These are phyloP conservation scores for Pterocarpus santalinus DNA, from an alignment of 306 rosid genomes.

Conservation along the genomic window DNA sequence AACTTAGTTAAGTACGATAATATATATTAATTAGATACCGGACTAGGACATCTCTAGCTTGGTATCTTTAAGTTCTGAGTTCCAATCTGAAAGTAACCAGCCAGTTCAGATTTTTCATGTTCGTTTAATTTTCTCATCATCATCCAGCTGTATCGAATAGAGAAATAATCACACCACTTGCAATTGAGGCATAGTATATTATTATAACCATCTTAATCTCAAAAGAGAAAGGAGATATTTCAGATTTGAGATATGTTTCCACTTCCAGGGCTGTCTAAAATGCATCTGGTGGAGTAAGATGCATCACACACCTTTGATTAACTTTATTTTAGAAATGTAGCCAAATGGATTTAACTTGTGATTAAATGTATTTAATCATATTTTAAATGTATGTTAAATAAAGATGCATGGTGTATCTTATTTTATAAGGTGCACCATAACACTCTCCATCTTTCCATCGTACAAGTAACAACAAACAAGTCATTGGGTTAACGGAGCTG, in stretches of 20 bases:
- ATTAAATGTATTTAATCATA: no score
- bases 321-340: no score
- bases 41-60: neutral
- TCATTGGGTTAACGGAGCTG: no score
- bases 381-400: no score
- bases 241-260: neutral
- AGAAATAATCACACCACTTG: constrained; percentile 17
- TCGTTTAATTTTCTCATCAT: neutral
- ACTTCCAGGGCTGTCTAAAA: no score
- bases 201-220: neutral
- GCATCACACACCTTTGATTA: no score
- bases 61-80: neutral
- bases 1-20: neutral
- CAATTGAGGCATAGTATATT: neutral
- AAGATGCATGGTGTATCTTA: no score
- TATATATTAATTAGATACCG: neutral
- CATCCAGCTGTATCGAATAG: constrained; percentile 4
- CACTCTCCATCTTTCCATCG: no score
- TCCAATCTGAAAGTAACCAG: neutral
- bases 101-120: neutral
- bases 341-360: no score
- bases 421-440: no score
- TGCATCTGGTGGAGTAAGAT: no score
- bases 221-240: neutral
- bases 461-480: no score